A percentile compares a stretch with the other conserved stretches of the same genome.
phyloP scores from a whole-genome alignment of 2,329 filamentous ascomycete genomes.

The Cercospora janseana region DNA sequence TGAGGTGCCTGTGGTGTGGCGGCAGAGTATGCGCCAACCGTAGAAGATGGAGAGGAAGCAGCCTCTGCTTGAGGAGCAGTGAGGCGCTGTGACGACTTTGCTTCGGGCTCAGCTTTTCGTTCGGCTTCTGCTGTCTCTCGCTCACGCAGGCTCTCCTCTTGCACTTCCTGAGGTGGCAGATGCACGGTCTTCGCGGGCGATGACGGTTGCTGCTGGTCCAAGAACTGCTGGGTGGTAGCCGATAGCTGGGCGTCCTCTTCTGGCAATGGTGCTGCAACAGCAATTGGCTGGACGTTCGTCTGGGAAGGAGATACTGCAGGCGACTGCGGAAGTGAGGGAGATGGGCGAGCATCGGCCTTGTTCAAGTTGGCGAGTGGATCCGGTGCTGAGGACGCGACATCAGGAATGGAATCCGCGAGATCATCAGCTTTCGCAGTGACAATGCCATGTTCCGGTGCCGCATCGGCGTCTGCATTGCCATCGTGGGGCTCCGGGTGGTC shows the following conservation, averaged over 20 bases:
- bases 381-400: constrained; percentile 13
- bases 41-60: constrained; percentile 60
- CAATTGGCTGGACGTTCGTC: constrained; percentile 19
- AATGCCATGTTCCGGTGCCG: constrained; percentile 23
- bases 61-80: constrained; percentile 26
- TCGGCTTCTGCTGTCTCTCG: constrained; percentile 41
- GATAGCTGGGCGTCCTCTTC: constrained; percentile 33
- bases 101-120: constrained; percentile 41
- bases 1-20: constrained; percentile 66
- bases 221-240: constrained; percentile 24
- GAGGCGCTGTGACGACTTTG: constrained; percentile 33
- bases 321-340: neutral
- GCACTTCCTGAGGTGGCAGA: constrained; percentile 51
- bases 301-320: constrained; percentile 11
- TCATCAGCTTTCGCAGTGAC: constrained; percentile 8
- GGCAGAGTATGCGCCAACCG: constrained; percentile 65
- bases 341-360: neutral
- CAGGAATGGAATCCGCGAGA: constrained; percentile 14
- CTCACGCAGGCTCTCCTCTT: constrained; percentile 48
- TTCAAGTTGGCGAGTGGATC: constrained; percentile 1
- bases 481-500: constrained; percentile 17
- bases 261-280: constrained; percentile 29
- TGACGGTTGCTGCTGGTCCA: constrained; percentile 28
- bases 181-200: constrained; percentile 44
- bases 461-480: constrained; percentile 15